A percentile compares a stretch with the other conserved stretches of the same genome.
Evolutionary conservation across 768 basidiomycete genomes (phyloP).

Genomic region (Coprinopsis sp.): DNA sequence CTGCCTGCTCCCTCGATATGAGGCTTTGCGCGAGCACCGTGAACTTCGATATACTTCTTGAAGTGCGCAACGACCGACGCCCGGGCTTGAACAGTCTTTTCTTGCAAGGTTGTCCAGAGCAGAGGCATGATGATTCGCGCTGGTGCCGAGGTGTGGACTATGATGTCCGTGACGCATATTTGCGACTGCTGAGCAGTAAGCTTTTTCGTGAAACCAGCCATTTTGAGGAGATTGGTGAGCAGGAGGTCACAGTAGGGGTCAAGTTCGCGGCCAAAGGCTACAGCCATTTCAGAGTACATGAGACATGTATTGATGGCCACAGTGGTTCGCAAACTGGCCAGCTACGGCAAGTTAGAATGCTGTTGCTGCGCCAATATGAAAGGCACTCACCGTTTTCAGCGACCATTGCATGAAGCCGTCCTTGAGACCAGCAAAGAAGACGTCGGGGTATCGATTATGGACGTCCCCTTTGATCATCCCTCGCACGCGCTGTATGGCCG

Average conservation of each 20-base stretch:
- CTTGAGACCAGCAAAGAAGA: constrained; percentile 72
- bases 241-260: constrained; percentile 80
- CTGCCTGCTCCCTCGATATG: constrained; percentile 67
- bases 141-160: constrained; percentile 65
- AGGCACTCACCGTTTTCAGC: constrained; percentile 67
- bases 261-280: constrained; percentile 57
- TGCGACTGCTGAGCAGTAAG: constrained; percentile 86
- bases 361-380: neutral
- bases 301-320: constrained; percentile 75
- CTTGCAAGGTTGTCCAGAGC: constrained; percentile 63
- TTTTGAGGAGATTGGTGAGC: constrained; percentile 71
- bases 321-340: constrained; percentile 87
- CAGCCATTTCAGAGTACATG: constrained; percentile 71
- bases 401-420: constrained; percentile 78
- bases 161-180: constrained; percentile 57
- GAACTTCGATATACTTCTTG: constrained; percentile 68
- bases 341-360: constrained; percentile 37
- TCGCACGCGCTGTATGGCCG: constrained; percentile 68
- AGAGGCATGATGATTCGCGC: constrained; percentile 67
- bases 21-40: constrained; percentile 58
- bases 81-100: constrained; percentile 78
- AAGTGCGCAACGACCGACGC: constrained; percentile 64
- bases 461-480: constrained; percentile 90
- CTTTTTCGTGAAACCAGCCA: constrained; percentile 92
- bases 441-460: constrained; percentile 64